Percentiles rank a stretch among this genome's conserved stretches.
These are phyloP conservation scores for Silene coronaria DNA, from an alignment of 179 eudicot species.

Conservation along the genomic window DNA sequence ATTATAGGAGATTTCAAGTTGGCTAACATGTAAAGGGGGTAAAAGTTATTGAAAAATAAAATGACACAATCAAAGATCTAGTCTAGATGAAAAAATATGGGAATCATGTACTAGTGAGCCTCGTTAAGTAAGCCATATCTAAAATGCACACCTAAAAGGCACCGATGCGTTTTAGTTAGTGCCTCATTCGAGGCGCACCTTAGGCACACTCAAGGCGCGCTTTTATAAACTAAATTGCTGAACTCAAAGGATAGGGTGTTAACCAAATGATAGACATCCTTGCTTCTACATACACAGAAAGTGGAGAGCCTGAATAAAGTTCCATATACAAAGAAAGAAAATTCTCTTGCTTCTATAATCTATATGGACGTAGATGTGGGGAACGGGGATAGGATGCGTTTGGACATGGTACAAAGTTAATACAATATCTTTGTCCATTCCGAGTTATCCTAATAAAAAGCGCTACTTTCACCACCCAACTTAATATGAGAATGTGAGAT, in stretches of 20 bases:
- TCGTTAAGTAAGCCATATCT: no score
- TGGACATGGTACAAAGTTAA: neutral
- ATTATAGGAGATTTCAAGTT: no score
- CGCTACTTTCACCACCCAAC: neutral
- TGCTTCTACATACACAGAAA: no score
- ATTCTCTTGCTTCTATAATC: neutral
- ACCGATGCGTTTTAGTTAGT: no score
- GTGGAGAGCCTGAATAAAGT: neutral
- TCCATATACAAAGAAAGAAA: neutral
- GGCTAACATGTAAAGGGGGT: no score
- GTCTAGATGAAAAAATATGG: no score
- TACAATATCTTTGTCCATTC: neutral
- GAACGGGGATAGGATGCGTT: neutral
- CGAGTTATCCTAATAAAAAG: neutral
- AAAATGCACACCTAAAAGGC: no score
- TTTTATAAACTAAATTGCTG: neutral
- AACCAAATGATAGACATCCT: slow-evolving; percentile 3
- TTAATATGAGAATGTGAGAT: neutral
- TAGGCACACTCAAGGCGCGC: no score
- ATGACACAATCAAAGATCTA: no score
- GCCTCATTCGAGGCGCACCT: no score
- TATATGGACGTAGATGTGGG: neutral
- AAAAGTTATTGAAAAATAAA: no score
- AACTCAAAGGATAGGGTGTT: neutral
- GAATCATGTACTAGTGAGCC: no score